A percentile compares a stretch with the other conserved stretches of the same genome.
phyloP scores from a whole-genome alignment of 75 land plant genomes.

The Cupressus sempervirens region DNA sequence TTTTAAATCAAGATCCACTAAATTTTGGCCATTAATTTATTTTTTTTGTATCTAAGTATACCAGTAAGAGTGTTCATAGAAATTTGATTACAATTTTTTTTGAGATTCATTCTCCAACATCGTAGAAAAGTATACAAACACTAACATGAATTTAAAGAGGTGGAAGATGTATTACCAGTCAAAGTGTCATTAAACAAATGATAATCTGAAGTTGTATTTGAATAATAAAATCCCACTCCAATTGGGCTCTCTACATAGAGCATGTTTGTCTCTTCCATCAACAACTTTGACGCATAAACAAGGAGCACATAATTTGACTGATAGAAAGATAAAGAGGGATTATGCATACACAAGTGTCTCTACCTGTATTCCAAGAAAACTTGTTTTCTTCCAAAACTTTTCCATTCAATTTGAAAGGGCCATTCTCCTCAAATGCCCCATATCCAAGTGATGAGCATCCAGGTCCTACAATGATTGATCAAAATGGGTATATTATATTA shows the following conservation, averaged over 20 bases:
- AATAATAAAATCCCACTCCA: slow-evolving; percentile 38
- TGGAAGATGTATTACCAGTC: slow-evolving; percentile 16
- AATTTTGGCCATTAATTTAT: too few species aligned
- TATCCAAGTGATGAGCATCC: slow-evolving; percentile 61
- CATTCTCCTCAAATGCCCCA: slow-evolving; percentile 52
- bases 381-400: slow-evolving; percentile 22
- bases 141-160: neutral
- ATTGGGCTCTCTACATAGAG: slow-evolving; percentile 29
- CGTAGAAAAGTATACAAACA: neutral
- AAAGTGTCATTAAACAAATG: neutral
- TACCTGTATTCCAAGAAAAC: slow-evolving; percentile 45
- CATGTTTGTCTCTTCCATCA: slow-evolving; percentile 31
- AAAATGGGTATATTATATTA: too few species aligned
- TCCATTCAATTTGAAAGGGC: slow-evolving; percentile 28
- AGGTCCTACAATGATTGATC: slow-evolving; percentile 31
- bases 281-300: neutral
- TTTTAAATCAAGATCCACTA: too few species aligned
- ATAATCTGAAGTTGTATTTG: slow-evolving; percentile 4
- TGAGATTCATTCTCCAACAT: too few species aligned
- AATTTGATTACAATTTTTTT: too few species aligned
- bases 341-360: neutral
- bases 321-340: neutral
- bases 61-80: too few species aligned
- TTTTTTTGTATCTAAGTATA: too few species aligned
- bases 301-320: neutral